These are phyloP conservation scores for Saprolegnia diclina DNA, from an alignment of 352 stramenopile genomes.

Conservation along the genomic window DNA sequence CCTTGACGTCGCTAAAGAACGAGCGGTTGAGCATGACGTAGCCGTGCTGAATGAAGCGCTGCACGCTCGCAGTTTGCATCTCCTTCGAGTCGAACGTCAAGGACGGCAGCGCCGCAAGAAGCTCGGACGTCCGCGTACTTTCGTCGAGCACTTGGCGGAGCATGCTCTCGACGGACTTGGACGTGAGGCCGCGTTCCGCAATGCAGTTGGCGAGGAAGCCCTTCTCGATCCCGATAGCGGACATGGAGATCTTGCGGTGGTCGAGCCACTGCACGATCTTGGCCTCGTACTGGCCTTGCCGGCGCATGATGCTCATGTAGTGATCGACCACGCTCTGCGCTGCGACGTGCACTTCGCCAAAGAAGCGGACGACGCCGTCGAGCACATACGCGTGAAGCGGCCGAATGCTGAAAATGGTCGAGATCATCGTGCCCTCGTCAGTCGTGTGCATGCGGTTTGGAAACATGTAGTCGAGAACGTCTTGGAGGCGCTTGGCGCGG, in stretches of 20 bases:
- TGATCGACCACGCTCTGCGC: constrained; percentile 8
- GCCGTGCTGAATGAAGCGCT: constrained; percentile 6
- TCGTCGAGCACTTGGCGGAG: constrained; percentile 1
- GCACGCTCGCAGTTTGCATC: not conserved
- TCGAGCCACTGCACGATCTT: constrained; percentile 20
- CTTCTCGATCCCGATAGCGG: not conserved
- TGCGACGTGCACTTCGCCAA: not conserved
- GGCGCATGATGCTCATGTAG: not conserved
- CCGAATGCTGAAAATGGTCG: constrained; percentile 1
- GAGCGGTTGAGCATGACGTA: constrained; percentile 2
- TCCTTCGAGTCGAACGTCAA: not conserved
- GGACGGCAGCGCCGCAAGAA: not conserved
- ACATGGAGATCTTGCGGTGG: constrained; percentile 3
- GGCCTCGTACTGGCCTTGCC: not conserved
- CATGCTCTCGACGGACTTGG: constrained; percentile 7
- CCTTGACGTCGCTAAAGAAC: not conserved
- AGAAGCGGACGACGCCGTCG: constrained; percentile 21
- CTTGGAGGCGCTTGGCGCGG: not conserved
- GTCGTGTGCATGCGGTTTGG: not conserved
- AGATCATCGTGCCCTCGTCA: not conserved
- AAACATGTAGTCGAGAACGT: constrained; percentile 6
- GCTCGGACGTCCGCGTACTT: not conserved
- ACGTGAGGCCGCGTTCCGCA: constrained; percentile 3
- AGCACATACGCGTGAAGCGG: constrained; percentile 10
- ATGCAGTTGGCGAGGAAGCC: not conserved